Conservation (phyloP, 2,329 filamentous ascomycete genomes). For the Rhinocladiella mackenziei region DNA sequence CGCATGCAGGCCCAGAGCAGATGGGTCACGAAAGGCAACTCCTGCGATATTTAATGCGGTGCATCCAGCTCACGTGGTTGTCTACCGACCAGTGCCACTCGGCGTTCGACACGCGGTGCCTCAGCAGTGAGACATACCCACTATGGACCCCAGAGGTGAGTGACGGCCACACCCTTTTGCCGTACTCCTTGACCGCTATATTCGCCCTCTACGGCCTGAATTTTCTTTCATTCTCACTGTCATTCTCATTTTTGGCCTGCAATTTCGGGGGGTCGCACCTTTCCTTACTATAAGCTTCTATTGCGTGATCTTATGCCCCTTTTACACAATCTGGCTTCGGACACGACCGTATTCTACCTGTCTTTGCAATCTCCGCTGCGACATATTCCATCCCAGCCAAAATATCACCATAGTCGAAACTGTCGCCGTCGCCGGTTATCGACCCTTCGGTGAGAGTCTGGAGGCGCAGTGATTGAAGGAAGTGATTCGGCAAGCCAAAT, state of each 20-base stretch:
- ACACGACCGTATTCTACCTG: not conserved
- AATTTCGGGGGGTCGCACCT: slow-evolving; percentile 2
- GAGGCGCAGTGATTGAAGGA: not conserved
- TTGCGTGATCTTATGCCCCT: slow-evolving; percentile 20
- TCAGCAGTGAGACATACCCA: no score
- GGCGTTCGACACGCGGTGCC: no score
- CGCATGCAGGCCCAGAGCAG: no score
- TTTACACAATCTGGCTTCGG: slow-evolving; percentile 15
- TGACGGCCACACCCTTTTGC: no score
- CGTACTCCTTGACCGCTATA: slow-evolving; percentile 8
- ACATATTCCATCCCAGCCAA: not conserved
- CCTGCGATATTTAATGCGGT: no score
- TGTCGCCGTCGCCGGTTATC: no score
- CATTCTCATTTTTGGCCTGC: slow-evolving; percentile 1
- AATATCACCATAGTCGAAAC: not conserved
- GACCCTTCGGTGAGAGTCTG: no score
- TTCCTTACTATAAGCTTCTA: slow-evolving; percentile 13
- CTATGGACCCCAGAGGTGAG: no score
- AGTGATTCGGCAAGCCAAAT: slow-evolving; percentile 1
- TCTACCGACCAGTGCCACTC: no score
- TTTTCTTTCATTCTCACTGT: not conserved
- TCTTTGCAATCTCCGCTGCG: not conserved
- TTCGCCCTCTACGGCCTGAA: not conserved
- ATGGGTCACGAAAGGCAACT: no score
- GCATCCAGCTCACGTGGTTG: no score